A percentile compares a stretch with the other conserved stretches of the same genome.
Evolutionary conservation across 2,329 filamentous ascomycete genomes (phyloP).

Genomic region (Atkinsonella texensis): DNA sequence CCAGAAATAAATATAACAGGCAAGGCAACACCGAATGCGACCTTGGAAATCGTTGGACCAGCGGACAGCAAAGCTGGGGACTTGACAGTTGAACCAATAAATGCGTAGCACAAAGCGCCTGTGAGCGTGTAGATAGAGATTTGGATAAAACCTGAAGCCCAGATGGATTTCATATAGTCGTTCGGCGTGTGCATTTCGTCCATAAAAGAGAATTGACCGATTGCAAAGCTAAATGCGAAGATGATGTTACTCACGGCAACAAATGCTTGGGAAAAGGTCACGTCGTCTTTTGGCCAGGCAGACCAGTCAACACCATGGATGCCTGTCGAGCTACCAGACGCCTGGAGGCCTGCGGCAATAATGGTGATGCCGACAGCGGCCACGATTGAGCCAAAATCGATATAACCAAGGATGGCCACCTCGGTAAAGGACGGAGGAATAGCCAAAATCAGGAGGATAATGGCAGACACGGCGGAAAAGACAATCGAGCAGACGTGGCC

Average conservation of each 20-base stretch:
- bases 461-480: slow-evolving; percentile 24
- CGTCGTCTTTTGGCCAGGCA: slow-evolving; percentile 23
- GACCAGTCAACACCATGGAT: slow-evolving; percentile 19
- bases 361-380: slow-evolving; percentile 49
- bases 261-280: slow-evolving; percentile 38
- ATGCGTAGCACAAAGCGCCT: slow-evolving; percentile 52
- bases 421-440: slow-evolving; percentile 29
- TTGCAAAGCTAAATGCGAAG: slow-evolving; percentile 45
- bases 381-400: slow-evolving; percentile 45
- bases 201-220: slow-evolving; percentile 32
- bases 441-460: slow-evolving; percentile 25
- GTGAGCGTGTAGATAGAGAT: slow-evolving; percentile 50
- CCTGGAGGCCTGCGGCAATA: slow-evolving; percentile 41
- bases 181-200: slow-evolving; percentile 30
- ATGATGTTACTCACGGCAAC: slow-evolving; percentile 50
- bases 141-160: slow-evolving; percentile 43
- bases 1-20: slow-evolving; percentile 59
- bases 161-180: slow-evolving; percentile 35
- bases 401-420: slow-evolving; percentile 28
- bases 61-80: slow-evolving; percentile 54
- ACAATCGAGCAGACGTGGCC: slow-evolving; percentile 30
- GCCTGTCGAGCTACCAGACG: slow-evolving; percentile 8
- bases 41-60: slow-evolving; percentile 40
- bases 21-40: slow-evolving; percentile 52
- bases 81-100: slow-evolving; percentile 43